These are phyloP conservation scores for Diplodia scrobiculata DNA, from an alignment of 2,329 filamentous ascomycete genomes.

Conservation along the genomic window DNA sequence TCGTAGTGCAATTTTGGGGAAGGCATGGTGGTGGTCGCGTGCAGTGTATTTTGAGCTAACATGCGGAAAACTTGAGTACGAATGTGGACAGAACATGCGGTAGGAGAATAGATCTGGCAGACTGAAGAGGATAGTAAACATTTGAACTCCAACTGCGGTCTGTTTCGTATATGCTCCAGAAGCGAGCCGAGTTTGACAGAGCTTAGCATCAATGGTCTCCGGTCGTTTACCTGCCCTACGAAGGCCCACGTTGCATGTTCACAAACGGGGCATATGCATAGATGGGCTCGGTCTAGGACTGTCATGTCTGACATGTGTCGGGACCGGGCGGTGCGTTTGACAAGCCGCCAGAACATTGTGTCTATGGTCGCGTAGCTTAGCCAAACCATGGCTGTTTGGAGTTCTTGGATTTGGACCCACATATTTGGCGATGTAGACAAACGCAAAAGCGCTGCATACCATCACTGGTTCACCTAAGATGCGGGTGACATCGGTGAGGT, in stretches of 20 bases:
- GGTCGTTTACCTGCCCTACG: not conserved
- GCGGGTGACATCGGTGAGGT: not conserved
- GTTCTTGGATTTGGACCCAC: not conserved
- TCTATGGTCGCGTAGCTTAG: not conserved
- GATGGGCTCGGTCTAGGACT: not conserved
- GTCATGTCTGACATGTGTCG: not conserved
- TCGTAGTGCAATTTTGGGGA: slow-evolving; percentile 5
- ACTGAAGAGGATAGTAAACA: not conserved
- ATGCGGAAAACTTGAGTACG: no score
- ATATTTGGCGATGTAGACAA: not conserved
- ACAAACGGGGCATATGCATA: not conserved
- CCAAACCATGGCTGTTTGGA: not conserved
- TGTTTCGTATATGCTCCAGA: not conserved
- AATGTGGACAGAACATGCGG: no score
- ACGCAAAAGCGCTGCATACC: not conserved
- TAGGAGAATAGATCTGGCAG: not conserved
- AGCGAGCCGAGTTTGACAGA: not conserved
- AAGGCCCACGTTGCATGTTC: not conserved
- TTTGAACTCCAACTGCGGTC: not conserved
- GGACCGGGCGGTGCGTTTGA: not conserved
- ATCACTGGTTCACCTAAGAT: not conserved
- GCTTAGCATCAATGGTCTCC: not conserved
- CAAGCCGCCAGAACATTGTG: not conserved
- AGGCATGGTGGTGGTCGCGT: not conserved
- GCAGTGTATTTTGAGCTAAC: not conserved